Evolutionary conservation across 2,329 filamentous ascomycete genomes (phyloP).

Genomic region (Alternaria consortialis): DNA sequence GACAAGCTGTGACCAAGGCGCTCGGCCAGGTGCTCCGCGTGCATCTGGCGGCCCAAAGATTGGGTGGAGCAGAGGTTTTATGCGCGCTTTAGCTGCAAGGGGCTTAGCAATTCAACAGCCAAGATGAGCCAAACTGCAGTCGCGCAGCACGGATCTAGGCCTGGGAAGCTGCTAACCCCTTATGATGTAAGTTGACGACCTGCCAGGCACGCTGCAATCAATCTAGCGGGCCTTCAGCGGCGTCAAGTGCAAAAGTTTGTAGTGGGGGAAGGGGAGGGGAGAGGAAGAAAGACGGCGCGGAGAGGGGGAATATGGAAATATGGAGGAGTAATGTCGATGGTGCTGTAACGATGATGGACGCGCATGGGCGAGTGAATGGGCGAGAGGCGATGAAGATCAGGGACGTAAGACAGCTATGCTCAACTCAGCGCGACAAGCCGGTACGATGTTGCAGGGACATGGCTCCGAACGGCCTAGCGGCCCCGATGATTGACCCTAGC

Average conservation of each 20-base stretch:
- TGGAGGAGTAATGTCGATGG: background rate
- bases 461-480: slow-evolving; percentile 22
- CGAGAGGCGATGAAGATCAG: slow-evolving; percentile 11
- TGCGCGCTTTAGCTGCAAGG: slow-evolving; percentile 21
- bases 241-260: slow-evolving; percentile 14
- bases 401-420: slow-evolving; percentile 12
- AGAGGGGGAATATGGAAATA: background rate
- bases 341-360: background rate
- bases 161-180: slow-evolving; percentile 21
- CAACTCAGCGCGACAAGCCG: slow-evolving; percentile 8
- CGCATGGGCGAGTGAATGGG: slow-evolving; percentile 8
- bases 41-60: slow-evolving; percentile 9
- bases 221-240: slow-evolving; percentile 19
- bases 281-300: background rate
- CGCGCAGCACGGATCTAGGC: slow-evolving; percentile 23
- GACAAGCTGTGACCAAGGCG: slow-evolving; percentile 26
- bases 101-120: slow-evolving; percentile 23
- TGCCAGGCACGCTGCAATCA: slow-evolving; percentile 26
- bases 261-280: background rate
- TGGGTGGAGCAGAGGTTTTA: slow-evolving; percentile 6
- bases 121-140: slow-evolving; percentile 24
- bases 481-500: slow-evolving; percentile 15
- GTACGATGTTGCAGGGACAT: slow-evolving; percentile 12
- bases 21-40: slow-evolving; percentile 33
- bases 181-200: slow-evolving; percentile 13